These are phyloP conservation scores for Rhinocladiella mackenziei DNA, from an alignment of 2,329 filamentous ascomycete species.

Conservation along the genomic window DNA sequence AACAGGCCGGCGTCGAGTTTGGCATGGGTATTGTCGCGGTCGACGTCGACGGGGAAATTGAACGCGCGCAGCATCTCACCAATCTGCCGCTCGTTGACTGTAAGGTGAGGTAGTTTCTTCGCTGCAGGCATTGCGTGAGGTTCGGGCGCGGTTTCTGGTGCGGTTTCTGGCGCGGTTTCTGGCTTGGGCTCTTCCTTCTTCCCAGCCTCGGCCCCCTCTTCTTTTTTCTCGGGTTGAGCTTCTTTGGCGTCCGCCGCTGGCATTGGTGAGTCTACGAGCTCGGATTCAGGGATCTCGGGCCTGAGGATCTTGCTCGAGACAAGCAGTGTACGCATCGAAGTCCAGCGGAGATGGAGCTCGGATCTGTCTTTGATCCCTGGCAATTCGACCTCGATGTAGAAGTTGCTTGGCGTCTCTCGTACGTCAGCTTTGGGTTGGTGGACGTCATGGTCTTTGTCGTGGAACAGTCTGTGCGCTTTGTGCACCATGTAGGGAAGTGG, in stretches of 20 bases:
- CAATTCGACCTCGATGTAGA: constrained; percentile 29
- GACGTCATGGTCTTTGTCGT: constrained; percentile 22
- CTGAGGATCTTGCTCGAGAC: constrained; percentile 17
- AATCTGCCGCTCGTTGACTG: constrained; percentile 24
- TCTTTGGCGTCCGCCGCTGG: neutral
- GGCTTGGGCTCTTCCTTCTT: constrained; percentile 2
- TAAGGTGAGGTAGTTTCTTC: constrained; percentile 21
- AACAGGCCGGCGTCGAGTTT: constrained; percentile 27
- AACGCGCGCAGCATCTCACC: constrained; percentile 25
- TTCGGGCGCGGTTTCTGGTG: neutral
- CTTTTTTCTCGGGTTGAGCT: neutral
- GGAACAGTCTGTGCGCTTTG: constrained; percentile 18
- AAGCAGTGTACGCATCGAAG: constrained; percentile 19
- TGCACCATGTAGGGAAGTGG: constrained; percentile 20
- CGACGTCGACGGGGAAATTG: constrained; percentile 27
- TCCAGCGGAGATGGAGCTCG: constrained; percentile 25
- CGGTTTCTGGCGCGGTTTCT: neutral
- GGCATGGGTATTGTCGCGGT: constrained; percentile 26
- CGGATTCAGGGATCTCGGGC: constrained; percentile 21
- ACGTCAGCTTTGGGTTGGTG: constrained; percentile 23
- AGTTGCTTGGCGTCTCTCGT: constrained; percentile 23
- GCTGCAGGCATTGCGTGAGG: neutral
- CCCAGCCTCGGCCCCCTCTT: neutral
- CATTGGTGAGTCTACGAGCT: constrained; percentile 6
- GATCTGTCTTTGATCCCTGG: constrained; percentile 25